Evolutionary conservation across 2,329 filamentous ascomycete species (phyloP), one percentile per base, ranked within the genome.

Genomic region (Huntiella savannae): DNA sequence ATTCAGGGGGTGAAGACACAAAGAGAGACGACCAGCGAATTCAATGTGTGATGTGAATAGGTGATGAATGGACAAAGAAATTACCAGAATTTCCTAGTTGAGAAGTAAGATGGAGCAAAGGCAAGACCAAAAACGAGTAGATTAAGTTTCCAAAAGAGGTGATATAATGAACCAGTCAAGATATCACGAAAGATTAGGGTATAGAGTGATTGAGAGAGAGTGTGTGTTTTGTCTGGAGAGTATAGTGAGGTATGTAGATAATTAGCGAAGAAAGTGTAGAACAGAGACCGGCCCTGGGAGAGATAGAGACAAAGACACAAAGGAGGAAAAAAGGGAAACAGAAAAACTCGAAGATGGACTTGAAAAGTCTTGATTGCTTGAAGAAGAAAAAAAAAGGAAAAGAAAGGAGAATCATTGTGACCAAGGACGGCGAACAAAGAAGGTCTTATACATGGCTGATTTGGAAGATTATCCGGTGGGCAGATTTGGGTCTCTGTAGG

Each of bases 301-400:
- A 60, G 54, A 55, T 55, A 58, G 59, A 59, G 60, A 55, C 60
- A 60, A 56, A 60, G 61, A 60, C 57, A 58, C 53, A 51, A 55
- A 53, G 55, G 59, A 56, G 57, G 56, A 53, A 8, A 28, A 28
- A 54, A 55, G 61, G 57, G 60, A 57, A 57, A 49, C 53, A 54
- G 55, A 59, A 66, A 69, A 73, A 67, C 62, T 63, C 68, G 66
- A 62, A 61, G 67, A 63, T 62, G 64, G 65, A 66, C 68, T 68
- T 68, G 58, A 62, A 60, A 55, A 58, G 64, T 69, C 69, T 62
- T 67, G 58, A 65, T 76, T 81, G 81, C 77, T 77, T 79, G 69
- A 74, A 56, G 56, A 57, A 57, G 64, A 63, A 61, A 65, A 61
- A 65, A 65, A 59, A 56, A 55, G 65, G 60, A 49, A 39, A 38